Base-by-base conservation (phyloP, 2,329 filamentous ascomycete genomes). In the Epichloe uncinata region DNA sequence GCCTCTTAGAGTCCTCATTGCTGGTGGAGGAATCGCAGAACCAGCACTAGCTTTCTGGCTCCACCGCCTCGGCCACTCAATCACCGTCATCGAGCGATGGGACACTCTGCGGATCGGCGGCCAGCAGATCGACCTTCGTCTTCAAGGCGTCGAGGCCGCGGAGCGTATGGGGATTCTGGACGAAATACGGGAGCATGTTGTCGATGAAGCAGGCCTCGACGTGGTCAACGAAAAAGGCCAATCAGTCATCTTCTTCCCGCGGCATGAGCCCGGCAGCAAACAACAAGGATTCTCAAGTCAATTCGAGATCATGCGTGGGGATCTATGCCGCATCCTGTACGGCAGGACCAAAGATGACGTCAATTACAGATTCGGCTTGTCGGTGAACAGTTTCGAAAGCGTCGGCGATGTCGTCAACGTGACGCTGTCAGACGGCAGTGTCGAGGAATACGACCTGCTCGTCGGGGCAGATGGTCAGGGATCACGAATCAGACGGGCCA, bases 241-340 rank as follows among this genome's bases (percentile, higher is more conserved):
- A 1, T 52, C 57, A 3, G 60, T 62, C 46, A 73, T 70, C 16
- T 61, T 62, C 3, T 63, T 75, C 45, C 57, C 59, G 33, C 62
- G 52, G 12, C 8, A 45, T 20, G 42, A 52, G 40, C 4, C 47
- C 35, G 34, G 48, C 12, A 18, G 51, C 44, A 45, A 46, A 35
- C 3, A 9, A 2, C 52, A 69, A 43, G 62, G 58, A 18, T 64
- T 75, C 22, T 73, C 72, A 0, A 67, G 64, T 0, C 74, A 79
- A 20, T 72, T 69, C 37, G 77, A 79, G 60, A 78, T 80, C 45
- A 71, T 79, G 67, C 64, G 77, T 8, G 75, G 73, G 0, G 73
- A 78, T 48, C 54, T 80, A 33, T 71, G 68, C 12, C 57, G 56
- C 1, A 55, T 79, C 2, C 50, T 79, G 0, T 67, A 73, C 30